Conservation (phyloP, 371 early-diverging fungal genomes). For the Mucor saturninus region DNA sequence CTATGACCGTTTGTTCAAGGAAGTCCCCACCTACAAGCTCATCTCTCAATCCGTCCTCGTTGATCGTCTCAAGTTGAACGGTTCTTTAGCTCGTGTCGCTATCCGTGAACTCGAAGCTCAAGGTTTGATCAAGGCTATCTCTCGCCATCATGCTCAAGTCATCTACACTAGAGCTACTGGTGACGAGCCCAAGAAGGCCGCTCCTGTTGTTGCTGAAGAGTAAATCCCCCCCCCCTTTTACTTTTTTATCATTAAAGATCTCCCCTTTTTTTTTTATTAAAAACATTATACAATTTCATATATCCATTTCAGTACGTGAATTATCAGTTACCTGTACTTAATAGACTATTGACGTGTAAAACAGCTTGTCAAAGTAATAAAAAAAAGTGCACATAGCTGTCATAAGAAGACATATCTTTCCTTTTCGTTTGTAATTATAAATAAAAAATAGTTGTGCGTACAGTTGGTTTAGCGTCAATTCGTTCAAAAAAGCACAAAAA, state of each 20-base stretch:
- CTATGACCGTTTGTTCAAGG: conserved; percentile 95
- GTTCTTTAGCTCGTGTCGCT: conserved; percentile 95
- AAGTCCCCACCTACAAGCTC: conserved; percentile 98
- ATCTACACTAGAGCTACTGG: conserved; percentile 96
- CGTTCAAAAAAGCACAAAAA: conserved; percentile 11
- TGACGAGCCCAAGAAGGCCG: conserved; percentile 63
- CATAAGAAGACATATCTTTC: background rate
- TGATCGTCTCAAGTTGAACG: conserved; percentile 97
- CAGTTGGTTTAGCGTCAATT: conserved; percentile 39
- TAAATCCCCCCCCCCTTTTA: conserved; percentile 15
- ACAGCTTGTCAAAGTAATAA: background rate
- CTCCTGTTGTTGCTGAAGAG: conserved; percentile 22
- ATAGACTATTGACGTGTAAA: no score
- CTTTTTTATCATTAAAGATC: background rate
- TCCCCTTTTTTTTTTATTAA: background rate
- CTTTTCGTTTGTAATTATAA: conserved; percentile 22
- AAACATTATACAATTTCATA: no score
- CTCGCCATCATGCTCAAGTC: conserved; percentile 88
- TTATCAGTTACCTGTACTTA: background rate
- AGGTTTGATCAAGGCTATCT: conserved; percentile 91
- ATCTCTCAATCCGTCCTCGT: conserved; percentile 97
- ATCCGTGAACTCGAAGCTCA: conserved; percentile 90
- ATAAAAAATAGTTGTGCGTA: conserved; percentile 18
- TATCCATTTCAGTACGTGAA: no score
- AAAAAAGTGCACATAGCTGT: background rate